Base-by-base conservation (phyloP, 1,284 basidiomycete species). In the Leccinum solheimii region DNA sequence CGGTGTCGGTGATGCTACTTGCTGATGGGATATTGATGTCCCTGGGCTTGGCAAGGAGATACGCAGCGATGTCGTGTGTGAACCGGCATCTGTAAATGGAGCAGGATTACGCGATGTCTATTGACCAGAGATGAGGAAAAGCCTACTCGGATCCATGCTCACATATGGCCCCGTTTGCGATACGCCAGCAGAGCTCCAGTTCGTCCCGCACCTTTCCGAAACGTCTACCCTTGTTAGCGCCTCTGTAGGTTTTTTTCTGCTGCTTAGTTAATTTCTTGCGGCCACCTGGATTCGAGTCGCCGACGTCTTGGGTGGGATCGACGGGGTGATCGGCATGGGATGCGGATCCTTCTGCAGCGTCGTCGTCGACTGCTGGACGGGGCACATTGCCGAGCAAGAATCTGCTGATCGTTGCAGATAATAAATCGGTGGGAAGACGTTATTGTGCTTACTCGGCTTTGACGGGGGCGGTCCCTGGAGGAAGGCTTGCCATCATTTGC, bases 31-130 rank as follows among this genome's bases (percentile, higher is more conserved):
- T 83, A 53, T 79, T 81, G 23, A 97, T 80, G 72, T 97, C 95
- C 55, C 72, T 77, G 0, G 88, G 84, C 77, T 97, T 97, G 1
- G 81, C 82, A 16, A 81, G 80, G 38, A 98, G 85, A 76, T 97
- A 98, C 3, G 79, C 81, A 3, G 79, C 68, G 62, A 96, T 80
- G 68, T 94, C 90, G 74, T 98, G 97, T 3, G 86, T 88, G 71
- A 86, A 91, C 38, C 88, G 85, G 71, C 96, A 98, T 60, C 90
- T 92, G 64, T 7, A 26, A 23, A 19, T 21, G 51, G 32, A 58
- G 26, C 49, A 56, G 51, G 23, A 34, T 58, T 11, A 23, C 9
- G 9, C 38, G 62, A 36, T 34, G 26, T 57, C 21, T 27, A 32
- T 5, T 21, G 11, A 34, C 1, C 21, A 21, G 57, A 38, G 26